A percentile compares a stretch with the other conserved stretches of the same genome.
Evolutionary conservation across 1,139 yeast species (phyloP).

Genomic region (Saccharomyces hybrid): DNA sequence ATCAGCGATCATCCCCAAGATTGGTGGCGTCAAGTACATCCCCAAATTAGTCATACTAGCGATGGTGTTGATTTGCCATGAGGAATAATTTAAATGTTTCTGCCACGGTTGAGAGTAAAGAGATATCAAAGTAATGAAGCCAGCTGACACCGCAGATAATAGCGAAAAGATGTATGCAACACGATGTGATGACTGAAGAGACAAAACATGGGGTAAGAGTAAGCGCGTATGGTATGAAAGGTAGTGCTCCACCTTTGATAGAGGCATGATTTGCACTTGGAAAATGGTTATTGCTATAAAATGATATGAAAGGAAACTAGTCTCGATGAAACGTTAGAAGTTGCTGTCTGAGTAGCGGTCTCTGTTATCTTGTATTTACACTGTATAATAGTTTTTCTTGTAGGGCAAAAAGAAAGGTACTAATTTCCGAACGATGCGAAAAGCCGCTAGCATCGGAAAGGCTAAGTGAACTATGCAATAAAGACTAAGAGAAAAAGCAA

Average conservation of each 20-base stretch:
- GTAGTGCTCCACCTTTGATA: constrained; percentile 31
- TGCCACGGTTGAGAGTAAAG: constrained; percentile 70
- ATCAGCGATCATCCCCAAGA: constrained; percentile 79
- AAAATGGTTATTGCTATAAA: background rate
- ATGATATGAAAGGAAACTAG: background rate
- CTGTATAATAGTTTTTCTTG: background rate
- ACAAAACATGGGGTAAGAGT: constrained; percentile 26
- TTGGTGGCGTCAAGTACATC: constrained; percentile 77
- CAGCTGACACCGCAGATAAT: constrained; percentile 64
- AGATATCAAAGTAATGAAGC: constrained; percentile 75
- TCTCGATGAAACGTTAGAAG: background rate
- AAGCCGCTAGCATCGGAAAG: background rate
- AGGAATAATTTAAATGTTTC: constrained; percentile 48
- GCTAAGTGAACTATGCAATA: background rate
- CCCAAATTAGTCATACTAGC: constrained; percentile 75
- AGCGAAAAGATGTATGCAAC: constrained; percentile 37
- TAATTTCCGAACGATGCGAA: background rate
- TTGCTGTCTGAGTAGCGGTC: background rate
- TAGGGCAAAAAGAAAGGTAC: background rate
- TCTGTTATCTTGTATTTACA: background rate
- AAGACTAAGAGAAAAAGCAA: background rate
- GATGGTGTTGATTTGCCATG: constrained; percentile 67
- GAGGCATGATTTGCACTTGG: constrained; percentile 12
- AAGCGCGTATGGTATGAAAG: constrained; percentile 36
- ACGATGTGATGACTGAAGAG: constrained; percentile 28